Conservation (phyloP, 2,329 filamentous ascomycete species). For the Sordariomycetes sp. region DNA sequence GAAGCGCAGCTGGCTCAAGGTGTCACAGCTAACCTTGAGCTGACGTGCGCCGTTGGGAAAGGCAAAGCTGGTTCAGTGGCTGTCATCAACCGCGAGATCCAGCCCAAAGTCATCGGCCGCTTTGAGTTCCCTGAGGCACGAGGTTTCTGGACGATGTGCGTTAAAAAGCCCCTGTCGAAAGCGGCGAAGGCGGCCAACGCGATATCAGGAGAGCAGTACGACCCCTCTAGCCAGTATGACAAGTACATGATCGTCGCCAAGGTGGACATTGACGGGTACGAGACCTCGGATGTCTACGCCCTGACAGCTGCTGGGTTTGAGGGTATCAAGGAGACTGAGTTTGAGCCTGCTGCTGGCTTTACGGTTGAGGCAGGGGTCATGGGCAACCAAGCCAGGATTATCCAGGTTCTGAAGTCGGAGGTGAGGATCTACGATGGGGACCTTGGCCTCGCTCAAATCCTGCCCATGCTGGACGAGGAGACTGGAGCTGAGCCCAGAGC, state of each 20-base stretch:
- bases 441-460: constrained; percentile 79
- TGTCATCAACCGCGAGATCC: constrained; percentile 68
- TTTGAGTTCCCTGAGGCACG: constrained; percentile 66
- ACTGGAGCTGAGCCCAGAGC: constrained; percentile 73
- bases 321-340: constrained; percentile 73
- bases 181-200: constrained; percentile 36
- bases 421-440: constrained; percentile 87
- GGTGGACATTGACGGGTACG: constrained; percentile 56
- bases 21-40: constrained; percentile 47
- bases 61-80: constrained; percentile 63
- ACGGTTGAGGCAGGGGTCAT: constrained; percentile 82
- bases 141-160: constrained; percentile 73
- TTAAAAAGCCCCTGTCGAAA: constrained; percentile 58
- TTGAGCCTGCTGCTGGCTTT: constrained; percentile 79
- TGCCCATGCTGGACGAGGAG: constrained; percentile 87
- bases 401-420: constrained; percentile 81
- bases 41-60: constrained; percentile 53
- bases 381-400: constrained; percentile 69
- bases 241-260: constrained; percentile 79
- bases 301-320: constrained; percentile 67
- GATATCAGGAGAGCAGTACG: constrained; percentile 42
- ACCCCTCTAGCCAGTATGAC: constrained; percentile 55
- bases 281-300: constrained; percentile 70
- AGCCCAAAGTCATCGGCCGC: constrained; percentile 60
- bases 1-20: constrained; percentile 30